Evolutionary conservation across 371 early-diverging fungal genomes (phyloP), one percentile per base, ranked within the genome.

Genomic region (Actinomortierella ambigua): DNA sequence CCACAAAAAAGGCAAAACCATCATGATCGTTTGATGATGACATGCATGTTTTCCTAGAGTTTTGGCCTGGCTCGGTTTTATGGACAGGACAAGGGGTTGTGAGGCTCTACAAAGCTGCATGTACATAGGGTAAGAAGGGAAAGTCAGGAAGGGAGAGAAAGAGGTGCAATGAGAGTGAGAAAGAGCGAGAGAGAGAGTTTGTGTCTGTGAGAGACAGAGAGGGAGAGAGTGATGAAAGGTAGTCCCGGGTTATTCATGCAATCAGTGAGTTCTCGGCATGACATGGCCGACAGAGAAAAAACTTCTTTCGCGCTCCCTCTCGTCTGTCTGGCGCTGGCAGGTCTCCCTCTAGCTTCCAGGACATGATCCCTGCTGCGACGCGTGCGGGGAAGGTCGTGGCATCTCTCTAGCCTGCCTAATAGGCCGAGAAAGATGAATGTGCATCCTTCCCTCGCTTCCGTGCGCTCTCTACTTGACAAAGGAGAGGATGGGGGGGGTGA

Each of bases 71-170:
- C n/a, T n/a, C n/a, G n/a, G n/a, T n/a, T n/a, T n/a, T n/a, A n/a
- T n/a, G n/a, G n/a, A n/a, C n/a, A n/a, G n/a, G n/a, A n/a, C n/a
- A n/a, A n/a, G n/a, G n/a, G n/a, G n/a, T n/a, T n/a, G n/a, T n/a
- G n/a, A n/a, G n/a, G n/a, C n/a, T n/a, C n/a, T n/a, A n/a, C n/a
- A n/a, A 41, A 15, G 15, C 11, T 41, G n/a, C n/a, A 44, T 44
- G 44, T 15, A 2, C 13, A 20, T 15, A 44, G 15, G 44, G 20
- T 20, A 57, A 34, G 28, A 18, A 23, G 34, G 26, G 18, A 39
- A 23, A 50, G 40, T 20, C 23, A 57, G 27, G 17, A 26, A 49
- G 56, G 29, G 34, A 55, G 50, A 40, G 41, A 13, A 24, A 42
- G 20, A 41, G 13, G 40, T 29, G 41, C 28, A 23, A 2, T 11